These are phyloP conservation scores for Singerocomus inundabilis DNA, from an alignment of 1,284 basidiomycete genomes.

Conservation along the genomic window DNA sequence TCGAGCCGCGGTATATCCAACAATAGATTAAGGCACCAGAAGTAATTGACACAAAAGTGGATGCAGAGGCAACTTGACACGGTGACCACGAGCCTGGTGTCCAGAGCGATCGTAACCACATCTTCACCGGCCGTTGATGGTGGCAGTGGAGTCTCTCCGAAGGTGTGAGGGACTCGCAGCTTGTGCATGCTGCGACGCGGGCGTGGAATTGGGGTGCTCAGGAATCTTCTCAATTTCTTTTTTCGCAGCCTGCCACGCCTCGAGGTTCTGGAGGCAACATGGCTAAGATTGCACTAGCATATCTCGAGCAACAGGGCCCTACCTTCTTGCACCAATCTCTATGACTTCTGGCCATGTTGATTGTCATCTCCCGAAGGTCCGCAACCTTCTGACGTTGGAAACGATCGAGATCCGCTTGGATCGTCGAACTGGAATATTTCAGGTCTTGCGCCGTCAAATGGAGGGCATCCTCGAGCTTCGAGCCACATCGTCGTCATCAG, in stretches of 20 bases:
- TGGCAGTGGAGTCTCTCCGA: constrained; percentile 64
- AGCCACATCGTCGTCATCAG: constrained; percentile 21
- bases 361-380: constrained; percentile 89
- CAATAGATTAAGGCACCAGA: constrained; percentile 26
- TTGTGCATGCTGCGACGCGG: constrained; percentile 38
- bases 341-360: constrained; percentile 87
- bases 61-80: constrained; percentile 6
- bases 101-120: constrained; percentile 11
- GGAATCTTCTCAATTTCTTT: constrained; percentile 87
- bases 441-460: constrained; percentile 90
- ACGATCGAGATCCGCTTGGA: constrained; percentile 96
- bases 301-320: constrained; percentile 20
- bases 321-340: constrained; percentile 96
- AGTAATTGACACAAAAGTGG: constrained; percentile 14
- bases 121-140: constrained; percentile 46
- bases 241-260: constrained; percentile 96
- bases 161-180: constrained; percentile 36
- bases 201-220: constrained; percentile 76
- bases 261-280: constrained; percentile 71
- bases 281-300: constrained; percentile 14
- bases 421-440: constrained; percentile 93
- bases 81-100: constrained; percentile 12
- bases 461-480: constrained; percentile 87
- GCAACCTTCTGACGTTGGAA: constrained; percentile 99
- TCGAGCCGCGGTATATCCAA: constrained; percentile 24